These are phyloP conservation scores for Yamadazyma dushanensis DNA, from an alignment of 1,139 yeast species.

Conservation along the genomic window DNA sequence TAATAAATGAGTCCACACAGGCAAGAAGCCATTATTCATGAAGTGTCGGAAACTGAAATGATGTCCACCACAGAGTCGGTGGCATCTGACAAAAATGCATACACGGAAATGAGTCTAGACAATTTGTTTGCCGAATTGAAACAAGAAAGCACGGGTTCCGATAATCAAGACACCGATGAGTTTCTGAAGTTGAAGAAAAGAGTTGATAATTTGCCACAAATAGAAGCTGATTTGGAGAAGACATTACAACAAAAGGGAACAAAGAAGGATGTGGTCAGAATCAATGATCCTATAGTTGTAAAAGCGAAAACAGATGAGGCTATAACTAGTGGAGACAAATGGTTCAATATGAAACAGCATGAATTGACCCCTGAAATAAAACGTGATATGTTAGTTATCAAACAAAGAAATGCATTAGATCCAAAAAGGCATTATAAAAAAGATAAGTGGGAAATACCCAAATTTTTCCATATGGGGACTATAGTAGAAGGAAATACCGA, in stretches of 20 bases:
- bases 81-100: slow-evolving; percentile 9
- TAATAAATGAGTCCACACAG: slow-evolving; percentile 8
- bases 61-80: slow-evolving; percentile 16
- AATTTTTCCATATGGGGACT: slow-evolving; percentile 86
- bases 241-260: slow-evolving; percentile 17
- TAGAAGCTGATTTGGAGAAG: slow-evolving; percentile 28
- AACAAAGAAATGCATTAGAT: slow-evolving; percentile 88
- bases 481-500: slow-evolving; percentile 81
- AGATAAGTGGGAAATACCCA: slow-evolving; percentile 79
- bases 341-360: slow-evolving; percentile 85
- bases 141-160: slow-evolving; percentile 18
- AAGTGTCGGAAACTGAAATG: slow-evolving; percentile 16
- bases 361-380: slow-evolving; percentile 74
- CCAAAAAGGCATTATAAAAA: slow-evolving; percentile 95
- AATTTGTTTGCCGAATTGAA: slow-evolving; percentile 35
- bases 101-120: slow-evolving; percentile 22
- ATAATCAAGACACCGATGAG: slow-evolving; percentile 21
- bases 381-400: slow-evolving; percentile 74
- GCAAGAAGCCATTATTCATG: slow-evolving; percentile 12
- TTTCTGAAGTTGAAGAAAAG: slow-evolving; percentile 30
- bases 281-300: slow-evolving; percentile 52
- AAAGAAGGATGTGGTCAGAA: slow-evolving; percentile 27
- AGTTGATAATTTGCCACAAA: slow-evolving; percentile 36
- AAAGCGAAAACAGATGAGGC: slow-evolving; percentile 18
- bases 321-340: slow-evolving; percentile 53